Conservation (phyloP, 805 yeast species). For the Kockiozyma suomiensis region DNA sequence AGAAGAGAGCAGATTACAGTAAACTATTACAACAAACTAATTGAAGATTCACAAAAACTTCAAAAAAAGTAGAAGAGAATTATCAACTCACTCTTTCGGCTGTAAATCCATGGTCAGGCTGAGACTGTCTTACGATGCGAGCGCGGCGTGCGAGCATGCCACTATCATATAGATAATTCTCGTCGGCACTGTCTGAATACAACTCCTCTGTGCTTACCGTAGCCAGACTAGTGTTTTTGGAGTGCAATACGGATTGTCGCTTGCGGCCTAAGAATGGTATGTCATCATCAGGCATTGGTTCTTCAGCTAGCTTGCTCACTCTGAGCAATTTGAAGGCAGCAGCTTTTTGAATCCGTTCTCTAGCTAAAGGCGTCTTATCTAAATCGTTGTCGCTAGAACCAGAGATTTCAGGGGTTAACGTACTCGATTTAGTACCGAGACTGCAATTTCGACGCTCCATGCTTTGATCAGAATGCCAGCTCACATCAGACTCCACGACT, state of each 20-base stretch:
- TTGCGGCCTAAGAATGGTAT: background rate
- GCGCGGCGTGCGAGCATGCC: constrained; percentile 6
- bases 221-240: background rate
- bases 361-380: constrained; percentile 1
- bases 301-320: background rate
- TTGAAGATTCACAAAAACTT: too few relatives aligned
- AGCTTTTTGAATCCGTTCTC: background rate
- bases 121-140: constrained; percentile 10
- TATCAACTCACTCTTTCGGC: background rate
- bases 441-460: background rate
- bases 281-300: background rate
- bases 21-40: too few relatives aligned
- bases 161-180: constrained; percentile 1
- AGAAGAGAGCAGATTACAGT: too few relatives aligned
- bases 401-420: background rate
- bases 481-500: too few relatives aligned
- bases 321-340: background rate
- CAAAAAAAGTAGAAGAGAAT: too few relatives aligned
- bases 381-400: background rate
- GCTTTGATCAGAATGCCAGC: background rate
- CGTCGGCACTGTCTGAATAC: background rate
- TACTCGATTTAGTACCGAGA: background rate
- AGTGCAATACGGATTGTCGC: background rate
- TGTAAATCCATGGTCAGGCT: background rate
- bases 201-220: background rate